Evolutionary conservation across 2,329 filamentous ascomycete genomes (phyloP), one percentile per base, ranked within the genome.

Genomic region (Cladobotryum protrusum): DNA sequence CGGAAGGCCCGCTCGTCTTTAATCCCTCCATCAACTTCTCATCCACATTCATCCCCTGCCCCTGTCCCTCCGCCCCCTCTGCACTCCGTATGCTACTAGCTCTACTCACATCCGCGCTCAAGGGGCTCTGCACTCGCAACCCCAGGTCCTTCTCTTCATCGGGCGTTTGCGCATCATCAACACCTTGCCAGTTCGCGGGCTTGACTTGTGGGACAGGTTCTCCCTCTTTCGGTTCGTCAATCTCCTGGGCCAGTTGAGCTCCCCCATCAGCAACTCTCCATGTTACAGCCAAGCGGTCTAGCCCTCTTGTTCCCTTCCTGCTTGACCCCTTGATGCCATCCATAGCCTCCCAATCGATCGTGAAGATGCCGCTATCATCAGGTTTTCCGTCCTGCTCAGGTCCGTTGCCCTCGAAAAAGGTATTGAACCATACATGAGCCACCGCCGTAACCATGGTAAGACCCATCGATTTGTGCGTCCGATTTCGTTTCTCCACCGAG

Each of bases 361-460:
- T 68, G 45, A 82, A 82, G 3, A 82, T 72, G 11, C 79, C 92
- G 9, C 78, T 87, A 40, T 84, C 77, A 44, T 86, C 77, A 0
- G 88, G 75, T 14, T 74, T 70, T 19, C 87, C 88, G 24, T 72
- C 67, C 39, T 83, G 75, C 61, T 90, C 86, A 0, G 86, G 83
- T 0, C 87, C 86, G 17, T 80, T 73, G 41, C 91, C 90, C 69
- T 97, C 93, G 60, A 97, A 97, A 68, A 84, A 97, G 2, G 84
- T 76, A 62, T 99, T 99, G 74, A 96, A 96, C 93, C 93, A 99
- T 14, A 96, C 88, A 61, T 97, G 92, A 0, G 91, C 91, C 9
- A 97, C 85, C 0, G 91, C 85, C 0, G 92, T 96, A 3, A 96
- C 89, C 83, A 97, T 89, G 0, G 89, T 90, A 57, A 89, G 80